Evolutionary conservation across 1,139 yeast genomes (phyloP), one percentile per base, ranked within the genome.

Genomic region (Protomyces pachydermus): DNA sequence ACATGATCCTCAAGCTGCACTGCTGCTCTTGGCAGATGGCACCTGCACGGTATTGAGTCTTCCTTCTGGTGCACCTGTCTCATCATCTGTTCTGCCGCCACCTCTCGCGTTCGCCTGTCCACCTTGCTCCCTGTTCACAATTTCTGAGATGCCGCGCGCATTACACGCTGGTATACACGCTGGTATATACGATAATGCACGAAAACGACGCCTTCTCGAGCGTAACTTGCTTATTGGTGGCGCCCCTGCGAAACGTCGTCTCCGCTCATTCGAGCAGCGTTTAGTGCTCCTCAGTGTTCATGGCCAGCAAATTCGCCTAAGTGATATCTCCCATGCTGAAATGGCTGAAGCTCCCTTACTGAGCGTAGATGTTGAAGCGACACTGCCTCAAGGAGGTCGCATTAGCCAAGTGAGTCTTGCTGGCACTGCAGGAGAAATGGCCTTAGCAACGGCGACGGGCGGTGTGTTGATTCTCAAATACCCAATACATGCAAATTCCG

Each of bases 281-380:
- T 81, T 84, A 42, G 87, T 90, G 1, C 74, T 87, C 57, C 81
- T 88, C 1, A 84, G 96, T 0, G 98, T 97, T 0, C 97, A 90
- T 73, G 85, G 86, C 71, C 98, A 97, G 0, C 79, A 83, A 25
- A 84, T 93, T 0, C 80, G 95, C 68, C 74, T 93, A 23, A 85
- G 89, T 81, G 97, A 91, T 74, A 86, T 91, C 0, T 84, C 96
- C 0, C 84, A 86, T 67, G 88, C 88, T 34, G 96, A 88, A 70
- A 76, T 84, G 18, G 86, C 81, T 66, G 90, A 86, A 34, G 58
- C 78, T 83, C n/a, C 77, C 80, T 6, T 84, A 82, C 1, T 76
- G 85, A 68, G 87, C 84, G 18, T 58, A 8, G 56, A 58, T 52
- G 28, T 50, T 12, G 16, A 51, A 68, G 78, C 85, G 45, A 80